A percentile compares a stretch with the other conserved stretches of the same genome.
Evolutionary conservation across 1,284 basidiomycete genomes (phyloP).

Genomic region (Ustilago esculenta): DNA sequence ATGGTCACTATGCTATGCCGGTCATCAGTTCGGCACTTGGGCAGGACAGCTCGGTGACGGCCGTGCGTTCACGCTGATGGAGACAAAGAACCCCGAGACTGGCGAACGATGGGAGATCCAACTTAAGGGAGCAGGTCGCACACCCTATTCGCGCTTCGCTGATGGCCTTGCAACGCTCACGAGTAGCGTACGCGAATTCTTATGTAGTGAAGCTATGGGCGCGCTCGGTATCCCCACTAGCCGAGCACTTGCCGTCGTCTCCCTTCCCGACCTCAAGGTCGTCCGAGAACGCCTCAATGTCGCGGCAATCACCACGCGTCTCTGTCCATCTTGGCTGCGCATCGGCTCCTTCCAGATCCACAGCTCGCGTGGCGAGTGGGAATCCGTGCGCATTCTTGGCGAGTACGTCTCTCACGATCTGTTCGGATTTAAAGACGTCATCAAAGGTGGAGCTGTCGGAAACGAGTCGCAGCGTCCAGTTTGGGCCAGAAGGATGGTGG

Average conservation of each 20-base stretch:
- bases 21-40: constrained; percentile 85
- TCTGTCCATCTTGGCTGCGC: constrained; percentile 89
- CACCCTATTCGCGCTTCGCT: constrained; percentile 88
- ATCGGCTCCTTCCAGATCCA: constrained; percentile 91
- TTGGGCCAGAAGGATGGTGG: constrained; percentile 52
- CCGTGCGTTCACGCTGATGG: constrained; percentile 82
- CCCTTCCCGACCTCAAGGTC: constrained; percentile 80
- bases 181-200: constrained; percentile 87
- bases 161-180: constrained; percentile 93
- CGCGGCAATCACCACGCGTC: constrained; percentile 81
- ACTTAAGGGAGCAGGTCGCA: constrained; percentile 91
- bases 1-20: constrained; percentile 63
- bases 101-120: constrained; percentile 76
- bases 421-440: constrained; percentile 50
- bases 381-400: constrained; percentile 73
- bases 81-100: constrained; percentile 73
- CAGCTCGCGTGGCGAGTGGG: constrained; percentile 72
- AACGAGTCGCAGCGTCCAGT: constrained; percentile 11
- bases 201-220: constrained; percentile 76
- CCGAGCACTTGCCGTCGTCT: constrained; percentile 82
- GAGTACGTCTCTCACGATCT: constrained; percentile 77
- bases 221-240: constrained; percentile 88
- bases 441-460: constrained; percentile 26
- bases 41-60: constrained; percentile 98
- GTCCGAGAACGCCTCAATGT: constrained; percentile 81